A percentile compares a stretch with the other conserved stretches of the same genome.
phyloP scores from a whole-genome alignment of 805 yeast genomes.

The Grigorovia transvaalensis region DNA sequence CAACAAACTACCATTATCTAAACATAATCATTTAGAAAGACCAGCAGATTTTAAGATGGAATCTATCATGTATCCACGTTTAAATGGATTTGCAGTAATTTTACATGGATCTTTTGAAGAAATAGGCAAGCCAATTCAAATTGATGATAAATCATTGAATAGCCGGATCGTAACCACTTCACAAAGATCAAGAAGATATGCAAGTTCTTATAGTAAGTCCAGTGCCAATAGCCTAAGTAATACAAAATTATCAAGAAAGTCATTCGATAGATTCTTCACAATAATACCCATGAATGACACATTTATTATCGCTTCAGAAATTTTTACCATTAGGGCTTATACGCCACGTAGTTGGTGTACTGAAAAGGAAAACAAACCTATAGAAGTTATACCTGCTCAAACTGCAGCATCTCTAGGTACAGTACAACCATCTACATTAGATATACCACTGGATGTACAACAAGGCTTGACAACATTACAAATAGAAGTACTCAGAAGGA shows the following conservation, averaged over 20 bases:
- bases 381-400: background rate
- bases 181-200: constrained; percentile 20
- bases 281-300: constrained; percentile 61
- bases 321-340: constrained; percentile 55
- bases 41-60: constrained; percentile 71
- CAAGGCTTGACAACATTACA: constrained; percentile 43
- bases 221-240: constrained; percentile 13
- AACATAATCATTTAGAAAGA: constrained; percentile 53
- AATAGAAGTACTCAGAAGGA: constrained; percentile 51
- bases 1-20: constrained; percentile 62
- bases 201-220: constrained; percentile 1
- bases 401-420: background rate
- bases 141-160: background rate
- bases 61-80: constrained; percentile 56
- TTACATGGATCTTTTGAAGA: constrained; percentile 85
- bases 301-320: constrained; percentile 74
- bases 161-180: background rate
- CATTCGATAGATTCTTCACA: constrained; percentile 81
- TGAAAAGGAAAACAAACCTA: constrained; percentile 7
- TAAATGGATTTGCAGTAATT: constrained; percentile 66
- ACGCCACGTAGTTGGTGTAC: constrained; percentile 50
- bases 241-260: constrained; percentile 43
- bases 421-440: constrained; percentile 17
- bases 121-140: constrained; percentile 38
- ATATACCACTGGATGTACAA: constrained; percentile 45